A percentile compares a stretch with the other conserved stretches of the same genome.
phyloP scores from a whole-genome alignment of 306 rosid genomes.

The Castanea crenata region DNA sequence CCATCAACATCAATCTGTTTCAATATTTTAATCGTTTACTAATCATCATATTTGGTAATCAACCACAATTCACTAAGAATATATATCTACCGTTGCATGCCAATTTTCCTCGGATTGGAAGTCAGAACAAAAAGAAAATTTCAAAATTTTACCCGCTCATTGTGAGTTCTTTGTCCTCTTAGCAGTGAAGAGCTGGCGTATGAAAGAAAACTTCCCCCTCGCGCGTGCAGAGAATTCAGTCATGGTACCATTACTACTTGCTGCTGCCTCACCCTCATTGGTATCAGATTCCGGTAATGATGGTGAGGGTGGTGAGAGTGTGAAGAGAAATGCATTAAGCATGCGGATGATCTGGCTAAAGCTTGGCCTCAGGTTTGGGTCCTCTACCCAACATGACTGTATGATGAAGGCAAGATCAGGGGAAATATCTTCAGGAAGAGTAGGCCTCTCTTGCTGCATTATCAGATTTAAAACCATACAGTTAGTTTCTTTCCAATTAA shows the following conservation, averaged over 20 bases:
- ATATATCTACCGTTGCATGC: not conserved
- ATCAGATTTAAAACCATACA: constrained; percentile 35
- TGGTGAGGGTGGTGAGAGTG: constrained; percentile 56
- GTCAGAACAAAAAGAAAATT: constrained; percentile 34
- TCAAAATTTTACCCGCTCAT: constrained; percentile 38
- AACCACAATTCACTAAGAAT: constrained; percentile 13
- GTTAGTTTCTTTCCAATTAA: not conserved
- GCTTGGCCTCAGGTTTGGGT: constrained; percentile 79
- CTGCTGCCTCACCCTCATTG: constrained; percentile 42
- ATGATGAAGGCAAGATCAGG: constrained; percentile 76
- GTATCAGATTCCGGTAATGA: constrained; percentile 42
- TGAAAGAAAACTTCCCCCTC: constrained; percentile 76
- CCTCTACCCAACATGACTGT: constrained; percentile 97
- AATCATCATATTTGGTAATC: constrained; percentile 7
- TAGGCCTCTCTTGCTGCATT: constrained; percentile 92
- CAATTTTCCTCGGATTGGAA: not conserved
- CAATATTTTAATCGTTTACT: not conserved
- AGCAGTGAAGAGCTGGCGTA: constrained; percentile 78
- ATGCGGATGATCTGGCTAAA: constrained; percentile 82
- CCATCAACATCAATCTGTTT: constrained; percentile 4
- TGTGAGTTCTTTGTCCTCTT: constrained; percentile 71
- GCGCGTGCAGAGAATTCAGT: constrained; percentile 62
- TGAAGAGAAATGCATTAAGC: constrained; percentile 72
- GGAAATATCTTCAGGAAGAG: constrained; percentile 67
- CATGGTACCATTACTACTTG: constrained; percentile 55